Base-by-base conservation (phyloP, 2,329 filamentous ascomycete species). In the Fusarium sororula region DNA sequence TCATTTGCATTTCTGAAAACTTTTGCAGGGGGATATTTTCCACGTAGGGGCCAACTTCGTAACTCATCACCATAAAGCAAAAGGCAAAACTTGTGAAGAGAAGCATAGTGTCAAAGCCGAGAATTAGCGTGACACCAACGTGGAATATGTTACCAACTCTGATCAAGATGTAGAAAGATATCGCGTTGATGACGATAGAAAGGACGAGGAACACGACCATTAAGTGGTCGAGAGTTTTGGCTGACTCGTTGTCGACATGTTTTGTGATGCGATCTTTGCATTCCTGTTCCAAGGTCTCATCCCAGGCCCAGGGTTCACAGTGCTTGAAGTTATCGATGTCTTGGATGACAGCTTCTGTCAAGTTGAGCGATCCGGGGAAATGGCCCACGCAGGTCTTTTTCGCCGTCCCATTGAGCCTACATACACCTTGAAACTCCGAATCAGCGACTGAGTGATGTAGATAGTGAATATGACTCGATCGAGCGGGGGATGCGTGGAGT, bases 31-130 rank as follows among this genome's bases (percentile, higher is more conserved):
- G 37, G 0, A 76, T 32, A 1, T n/a, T 30, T 4, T 61, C 44
- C 1, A 76, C 39, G 30, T 77, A 77, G 0, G 72, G 68, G 1
- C 74, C 74, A 5, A 70, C 72, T 22, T 76, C 74, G 13, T 63
- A 76, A 14, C 71, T 76, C 74, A 76, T 76, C 69, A 63, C 60
- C 1, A 70, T 63, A 18, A 76, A 70, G 5, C 69, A 76, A 24
- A 76, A n/a, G 12, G 64, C 45, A 6, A 77, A 69, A 1, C 72
- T 63, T 3, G 63, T 41, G 14, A 77, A 73, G 15, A 76, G 75
- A 30, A 75, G 66, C 1, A 77, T 13, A 8, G 67, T 68, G 26
- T 76, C 74, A 15, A 45, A 17, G 3, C 30, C 57, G 4, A 76
- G 42, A 5, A 75, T 20, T 9, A 32, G 28, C 2, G 63, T 61